phyloP scores from a whole-genome alignment of 2,329 filamentous ascomycete genomes.

The Ceratocystis colombiana region DNA sequence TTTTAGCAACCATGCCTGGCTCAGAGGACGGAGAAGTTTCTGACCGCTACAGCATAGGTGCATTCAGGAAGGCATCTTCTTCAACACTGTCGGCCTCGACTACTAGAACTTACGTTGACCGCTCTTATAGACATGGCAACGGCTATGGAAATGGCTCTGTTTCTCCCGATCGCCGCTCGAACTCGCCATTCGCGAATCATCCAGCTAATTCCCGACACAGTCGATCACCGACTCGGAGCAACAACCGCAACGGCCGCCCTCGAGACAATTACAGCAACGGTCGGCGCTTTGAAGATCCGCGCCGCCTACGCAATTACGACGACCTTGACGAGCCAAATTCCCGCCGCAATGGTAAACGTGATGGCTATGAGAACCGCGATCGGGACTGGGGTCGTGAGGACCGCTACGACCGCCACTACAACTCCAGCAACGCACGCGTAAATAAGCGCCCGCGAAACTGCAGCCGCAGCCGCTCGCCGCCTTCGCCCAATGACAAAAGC shows the following conservation, averaged over 20 bases:
- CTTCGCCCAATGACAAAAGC: conserved; percentile 33
- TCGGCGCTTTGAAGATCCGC: conserved; percentile 38
- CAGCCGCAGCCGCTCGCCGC: conserved; percentile 40
- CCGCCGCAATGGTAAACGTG: conserved; percentile 36
- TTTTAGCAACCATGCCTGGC: background rate
- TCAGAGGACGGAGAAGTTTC: conserved; percentile 13
- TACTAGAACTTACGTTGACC: conserved; percentile 81
- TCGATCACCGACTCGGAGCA: conserved; percentile 28
- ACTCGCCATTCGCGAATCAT: background rate
- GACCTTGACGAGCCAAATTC: conserved; percentile 40
- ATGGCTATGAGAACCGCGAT: conserved; percentile 49
- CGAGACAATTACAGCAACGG: conserved; percentile 34
- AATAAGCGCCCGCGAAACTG: conserved; percentile 49
- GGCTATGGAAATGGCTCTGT: conserved; percentile 31
- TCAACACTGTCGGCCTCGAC: conserved; percentile 41
- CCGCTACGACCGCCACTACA: conserved; percentile 36
- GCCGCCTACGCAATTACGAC: conserved; percentile 53
- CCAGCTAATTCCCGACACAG: conserved; percentile 26
- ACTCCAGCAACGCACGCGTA: conserved; percentile 37
- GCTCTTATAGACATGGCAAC: conserved; percentile 58
- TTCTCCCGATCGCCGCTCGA: conserved; percentile 37
- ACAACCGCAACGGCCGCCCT: conserved; percentile 53
- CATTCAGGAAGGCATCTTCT: conserved; percentile 74
- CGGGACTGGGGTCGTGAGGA: conserved; percentile 34
- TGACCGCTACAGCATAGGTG: background rate